Conservation (phyloP, 2,329 filamentous ascomycete species). For the Ramularia collo-cygni region DNA sequence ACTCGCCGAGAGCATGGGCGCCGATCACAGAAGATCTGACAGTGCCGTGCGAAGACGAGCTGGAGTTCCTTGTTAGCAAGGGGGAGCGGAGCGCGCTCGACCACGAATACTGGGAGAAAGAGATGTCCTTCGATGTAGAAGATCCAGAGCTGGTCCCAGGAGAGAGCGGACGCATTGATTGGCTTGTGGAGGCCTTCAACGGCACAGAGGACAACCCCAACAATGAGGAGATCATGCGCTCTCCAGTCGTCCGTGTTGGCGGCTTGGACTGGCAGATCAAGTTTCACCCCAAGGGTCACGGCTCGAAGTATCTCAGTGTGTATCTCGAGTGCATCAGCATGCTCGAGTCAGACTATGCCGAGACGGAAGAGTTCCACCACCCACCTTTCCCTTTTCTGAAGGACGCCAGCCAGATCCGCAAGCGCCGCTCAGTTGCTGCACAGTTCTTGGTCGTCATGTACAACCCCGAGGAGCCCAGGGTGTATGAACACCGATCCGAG, state of each 20-base stretch:
- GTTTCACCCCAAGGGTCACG: constrained; percentile 56
- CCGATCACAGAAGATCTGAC: constrained; percentile 51
- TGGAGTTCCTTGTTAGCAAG: constrained; percentile 49
- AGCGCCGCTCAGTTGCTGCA: constrained; percentile 45
- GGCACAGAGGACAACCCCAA: constrained; percentile 56
- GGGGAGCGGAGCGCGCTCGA: constrained; percentile 51
- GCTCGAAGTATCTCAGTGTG: constrained; percentile 51
- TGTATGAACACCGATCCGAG: constrained; percentile 49
- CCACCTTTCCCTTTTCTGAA: constrained; percentile 26
- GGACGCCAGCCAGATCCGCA: constrained; percentile 25
- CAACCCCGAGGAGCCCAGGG: constrained; percentile 56
- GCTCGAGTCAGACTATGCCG: constrained; percentile 14
- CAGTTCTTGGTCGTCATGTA: constrained; percentile 57
- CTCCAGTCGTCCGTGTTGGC: constrained; percentile 49
- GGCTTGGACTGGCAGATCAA: constrained; percentile 61
- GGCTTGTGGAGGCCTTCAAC: constrained; percentile 52
- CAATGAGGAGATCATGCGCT: constrained; percentile 52
- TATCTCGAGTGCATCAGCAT: constrained; percentile 57
- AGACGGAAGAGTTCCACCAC: constrained; percentile 20
- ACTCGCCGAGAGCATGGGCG: constrained; percentile 17
- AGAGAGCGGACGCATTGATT: constrained; percentile 52
- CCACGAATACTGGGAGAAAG: constrained; percentile 52
- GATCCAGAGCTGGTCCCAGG: constrained; percentile 51
- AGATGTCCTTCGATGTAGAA: constrained; percentile 49
- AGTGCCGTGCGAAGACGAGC: constrained; percentile 49